These are phyloP conservation scores for Nyctanthes arbortristis DNA, from an alignment of 257 asterid species.

Conservation along the genomic window DNA sequence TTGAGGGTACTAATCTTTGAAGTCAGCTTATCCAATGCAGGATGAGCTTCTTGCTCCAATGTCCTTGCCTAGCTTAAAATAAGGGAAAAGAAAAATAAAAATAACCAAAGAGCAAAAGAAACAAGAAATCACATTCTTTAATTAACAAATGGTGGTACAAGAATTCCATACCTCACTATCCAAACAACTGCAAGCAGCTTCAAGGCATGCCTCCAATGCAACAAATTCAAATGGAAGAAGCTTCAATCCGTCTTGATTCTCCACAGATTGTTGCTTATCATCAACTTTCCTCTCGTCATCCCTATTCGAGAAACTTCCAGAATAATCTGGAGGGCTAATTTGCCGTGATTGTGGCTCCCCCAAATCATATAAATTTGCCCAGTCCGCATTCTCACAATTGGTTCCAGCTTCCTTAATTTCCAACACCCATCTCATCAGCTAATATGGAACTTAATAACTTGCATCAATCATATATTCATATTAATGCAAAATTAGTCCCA, in stretches of 20 bases:
- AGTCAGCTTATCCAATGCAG: slow-evolving; percentile 77
- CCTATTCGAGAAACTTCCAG: slow-evolving; percentile 50
- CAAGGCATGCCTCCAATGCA: slow-evolving; percentile 95
- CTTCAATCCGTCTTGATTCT: slow-evolving; percentile 80
- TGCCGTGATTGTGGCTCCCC: slow-evolving; percentile 63
- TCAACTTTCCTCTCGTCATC: slow-evolving; percentile 53
- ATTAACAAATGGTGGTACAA: background rate
- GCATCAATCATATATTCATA: slow-evolving; percentile 3
- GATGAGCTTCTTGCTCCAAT: slow-evolving; percentile 81
- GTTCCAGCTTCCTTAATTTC: slow-evolving; percentile 70
- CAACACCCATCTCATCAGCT: slow-evolving; percentile 21
- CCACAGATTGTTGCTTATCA: slow-evolving; percentile 55
- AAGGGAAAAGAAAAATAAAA: background rate
- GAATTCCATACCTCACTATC: slow-evolving; percentile 61
- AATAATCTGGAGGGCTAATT: slow-evolving; percentile 44
- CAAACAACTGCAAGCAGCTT: slow-evolving; percentile 90
- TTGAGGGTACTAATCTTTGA: slow-evolving; percentile 76
- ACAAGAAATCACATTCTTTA: too few relatives aligned
- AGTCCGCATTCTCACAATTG: slow-evolving; percentile 56
- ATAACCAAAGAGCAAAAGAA: background rate
- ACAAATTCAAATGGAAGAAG: slow-evolving; percentile 93
- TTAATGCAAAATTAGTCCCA: background rate
- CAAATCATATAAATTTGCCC: slow-evolving; percentile 76
- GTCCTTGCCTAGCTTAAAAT: slow-evolving; percentile 53
- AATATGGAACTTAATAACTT: background rate